Evolutionary conservation across 208 protist genomes (phyloP), one percentile per base, ranked within the genome.

Genomic region (Acanthamoeba comandoni): DNA sequence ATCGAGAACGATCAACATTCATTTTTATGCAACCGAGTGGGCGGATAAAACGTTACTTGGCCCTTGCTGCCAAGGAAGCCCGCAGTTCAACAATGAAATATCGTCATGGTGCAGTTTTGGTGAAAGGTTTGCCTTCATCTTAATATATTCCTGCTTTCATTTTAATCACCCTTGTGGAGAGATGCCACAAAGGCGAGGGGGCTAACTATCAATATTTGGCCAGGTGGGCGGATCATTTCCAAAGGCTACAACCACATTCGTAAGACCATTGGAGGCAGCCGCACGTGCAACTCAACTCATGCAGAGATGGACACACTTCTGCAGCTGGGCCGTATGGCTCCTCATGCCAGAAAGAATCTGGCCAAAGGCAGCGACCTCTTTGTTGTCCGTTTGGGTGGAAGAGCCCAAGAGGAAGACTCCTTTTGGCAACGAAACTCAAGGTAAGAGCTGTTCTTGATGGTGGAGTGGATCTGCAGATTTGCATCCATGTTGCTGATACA

Each of bases 231-330:
- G 17, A 67, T 86, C 53, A 64, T 86, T 60, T 43, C 77, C 51
- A 86, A 86, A 7, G 77, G 77, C 5, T 86, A 69, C 29, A 86
- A 86, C 11, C 77, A 86, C 77, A 69, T 69, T 15, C 77, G 77
- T 7, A 19, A 43, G 58, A 65, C 58, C n/a, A 65, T 65, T 8
- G 22, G 70, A 31, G 9, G 15, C 70, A n/a, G n/a, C 57, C 57
- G 57, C 57, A 60, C 77, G 60, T 53, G 77, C 15, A 86, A 69
- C 57, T 86, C 77, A 17, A 86, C 77, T n/a, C 77, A 86, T 29
- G 77, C 77, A 12, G 77, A 86, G 77, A 86, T 86, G 77, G 77
- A 53, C 13, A 60, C 77, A 35, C n/a, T 86, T 53, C 8, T 51
- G n/a, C 24, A 43, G 17, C 24, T 86, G 9, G 55, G 52, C 57